Evolutionary conservation across 768 basidiomycete species (phyloP).

Genomic region (Boletellus emodensis): DNA sequence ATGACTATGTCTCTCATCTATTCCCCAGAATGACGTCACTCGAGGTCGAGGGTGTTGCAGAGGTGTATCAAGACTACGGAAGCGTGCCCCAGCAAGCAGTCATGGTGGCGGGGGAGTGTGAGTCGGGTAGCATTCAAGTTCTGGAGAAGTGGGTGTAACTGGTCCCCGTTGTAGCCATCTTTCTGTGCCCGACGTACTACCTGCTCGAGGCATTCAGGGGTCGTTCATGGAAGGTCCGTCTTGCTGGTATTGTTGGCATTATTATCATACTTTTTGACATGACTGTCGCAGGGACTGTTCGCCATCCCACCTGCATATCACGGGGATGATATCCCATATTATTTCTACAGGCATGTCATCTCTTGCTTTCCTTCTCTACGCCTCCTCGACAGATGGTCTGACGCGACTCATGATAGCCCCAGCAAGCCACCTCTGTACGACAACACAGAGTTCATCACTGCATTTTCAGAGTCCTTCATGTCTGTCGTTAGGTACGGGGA

Average conservation of each 20-base stretch:
- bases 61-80: conserved; percentile 30
- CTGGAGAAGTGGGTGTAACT: no score
- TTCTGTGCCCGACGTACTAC: conserved; percentile 35
- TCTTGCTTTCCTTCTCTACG: neutral
- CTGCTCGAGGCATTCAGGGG: conserved; percentile 29
- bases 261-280: neutral
- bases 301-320: conserved; percentile 29
- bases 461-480: conserved; percentile 28
- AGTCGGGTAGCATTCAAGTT: no score
- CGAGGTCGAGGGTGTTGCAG: conserved; percentile 24
- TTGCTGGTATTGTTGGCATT: no score
- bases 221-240: conserved; percentile 33
- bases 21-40: conserved; percentile 37
- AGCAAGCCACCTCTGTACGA: conserved; percentile 1
- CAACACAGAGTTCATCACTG: conserved; percentile 27
- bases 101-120: conserved; percentile 40
- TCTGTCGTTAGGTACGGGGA: conserved; percentile 20
- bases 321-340: conserved; percentile 36
- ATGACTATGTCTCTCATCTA: conserved; percentile 30
- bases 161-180: conserved; percentile 32
- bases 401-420: neutral
- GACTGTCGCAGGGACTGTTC: conserved; percentile 25
- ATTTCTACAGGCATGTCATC: conserved; percentile 31
- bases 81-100: conserved; percentile 33
- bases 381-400: neutral